Evolutionary conservation across 352 stramenopile species (phyloP), one percentile per base, ranked within the genome.

Genomic region (Globisporangium acanthophoron): DNA sequence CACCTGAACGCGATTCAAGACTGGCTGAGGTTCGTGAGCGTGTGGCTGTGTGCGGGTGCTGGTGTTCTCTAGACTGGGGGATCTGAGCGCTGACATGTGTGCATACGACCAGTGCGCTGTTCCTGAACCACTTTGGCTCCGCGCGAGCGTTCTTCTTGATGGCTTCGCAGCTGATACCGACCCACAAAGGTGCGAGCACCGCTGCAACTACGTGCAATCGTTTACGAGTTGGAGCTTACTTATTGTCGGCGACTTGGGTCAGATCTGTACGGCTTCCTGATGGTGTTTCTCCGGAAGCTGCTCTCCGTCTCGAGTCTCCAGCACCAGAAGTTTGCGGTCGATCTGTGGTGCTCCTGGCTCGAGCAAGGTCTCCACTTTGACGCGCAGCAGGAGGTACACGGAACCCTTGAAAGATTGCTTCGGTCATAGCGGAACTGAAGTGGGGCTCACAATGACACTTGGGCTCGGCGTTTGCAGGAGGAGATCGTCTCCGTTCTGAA

Each of bases 211-310:
- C 11, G 18, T 16, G 41, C 16, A 8, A n/a, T 13, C 6, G 43
- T 6, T 20, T 6, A 29, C 5, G 5, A 24, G 6, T 11, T 12
- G 8, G 20, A 20, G 43, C 18, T 27, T 1, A 13, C 5, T 1
- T 29, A 1, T 11, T 6, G 27, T 18, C 9, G 2, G 9, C 29
- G 15, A 3, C 20, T 16, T 24, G 3, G 29, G 16, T 7, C 53
- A 92, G 82, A 87, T 54, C 75, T 92, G 29, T 91, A 85, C 61
- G 81, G 78, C 37, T 91, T 91, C 65, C 33, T 85, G n/a, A 91
- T 94, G 81, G 59, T 94, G 33, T 82, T 92, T 55, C 59, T 92
- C 52, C 70, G 80, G 3, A 94, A 94, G n/a, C 62, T 89, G 5
- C 52, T 94, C 15, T 88, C 80, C 11, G 76, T 74, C 21, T 59